Percentiles rank a stretch among this genome's conserved stretches.
Evolutionary conservation across 169 alveolate genomes (phyloP).

Genomic region (Plasmodium inui): DNA sequence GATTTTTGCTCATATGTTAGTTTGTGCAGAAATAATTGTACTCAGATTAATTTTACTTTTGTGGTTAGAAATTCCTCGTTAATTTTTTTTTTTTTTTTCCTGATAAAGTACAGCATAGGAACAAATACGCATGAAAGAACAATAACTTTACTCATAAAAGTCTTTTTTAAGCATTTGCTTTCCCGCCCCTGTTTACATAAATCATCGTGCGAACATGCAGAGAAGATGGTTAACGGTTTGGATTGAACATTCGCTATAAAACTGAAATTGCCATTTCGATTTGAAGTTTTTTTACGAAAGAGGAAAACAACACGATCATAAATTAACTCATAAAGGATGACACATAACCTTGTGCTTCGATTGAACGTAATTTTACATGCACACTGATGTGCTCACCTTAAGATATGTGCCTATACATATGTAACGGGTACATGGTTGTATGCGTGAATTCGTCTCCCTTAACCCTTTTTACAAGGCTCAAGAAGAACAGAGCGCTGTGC

Average conservation of each 20-base stretch:
- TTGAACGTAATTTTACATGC: slow-evolving; percentile 30
- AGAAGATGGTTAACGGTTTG: background rate
- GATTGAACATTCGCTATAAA: slow-evolving; percentile 11
- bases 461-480: background rate
- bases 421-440: background rate
- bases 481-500: background rate
- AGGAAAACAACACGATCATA: background rate
- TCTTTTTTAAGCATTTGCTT: background rate
- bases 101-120: background rate
- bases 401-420: background rate
- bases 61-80: background rate
- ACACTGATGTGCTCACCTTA: background rate
- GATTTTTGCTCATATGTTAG: background rate
- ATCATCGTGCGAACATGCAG: slow-evolving; percentile 1
- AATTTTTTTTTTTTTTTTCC: background rate
- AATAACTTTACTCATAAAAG: background rate
- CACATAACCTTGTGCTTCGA: slow-evolving; percentile 53
- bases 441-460: background rate
- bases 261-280: background rate
- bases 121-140: background rate
- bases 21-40: background rate
- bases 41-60: background rate
- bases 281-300: slow-evolving; percentile 1
- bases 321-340: slow-evolving; percentile 31
- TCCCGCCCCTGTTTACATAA: background rate